Conservation (phyloP, 1,284 basidiomycete genomes). For the Marasmius tenuissimus region DNA sequence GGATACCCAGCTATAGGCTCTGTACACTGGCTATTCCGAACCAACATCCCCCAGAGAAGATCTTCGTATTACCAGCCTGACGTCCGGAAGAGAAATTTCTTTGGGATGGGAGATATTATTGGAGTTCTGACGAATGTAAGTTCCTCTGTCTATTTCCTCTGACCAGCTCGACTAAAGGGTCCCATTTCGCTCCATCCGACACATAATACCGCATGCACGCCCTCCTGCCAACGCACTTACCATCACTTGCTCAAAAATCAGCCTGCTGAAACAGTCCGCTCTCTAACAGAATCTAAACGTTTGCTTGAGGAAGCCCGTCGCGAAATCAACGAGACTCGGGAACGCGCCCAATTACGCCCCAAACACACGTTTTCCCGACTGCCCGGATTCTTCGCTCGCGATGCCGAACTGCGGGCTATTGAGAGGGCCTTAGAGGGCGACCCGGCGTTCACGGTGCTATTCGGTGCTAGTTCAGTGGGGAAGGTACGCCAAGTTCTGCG, state of each 20-base stretch:
- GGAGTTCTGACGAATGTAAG: conserved; percentile 74
- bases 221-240: no score
- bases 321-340: conserved; percentile 67
- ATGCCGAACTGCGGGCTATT: conserved; percentile 62
- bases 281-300: conserved; percentile 72
- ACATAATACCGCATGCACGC: no score
- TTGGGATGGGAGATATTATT: conserved; percentile 77
- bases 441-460: conserved; percentile 77
- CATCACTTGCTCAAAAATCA: conserved; percentile 25
- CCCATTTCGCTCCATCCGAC: no score
- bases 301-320: conserved; percentile 73
- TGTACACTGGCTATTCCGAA: conserved; percentile 71
- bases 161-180: conserved; percentile 2
- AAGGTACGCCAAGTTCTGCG: conserved; percentile 47
- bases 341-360: conserved; percentile 64
- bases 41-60: conserved; percentile 65
- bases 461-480: conserved; percentile 78
- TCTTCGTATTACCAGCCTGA: conserved; percentile 57
- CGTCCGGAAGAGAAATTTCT: conserved; percentile 67
- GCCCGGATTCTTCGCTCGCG: conserved; percentile 71
- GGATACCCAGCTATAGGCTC: conserved; percentile 13
- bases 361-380: conserved; percentile 78
- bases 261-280: conserved; percentile 77
- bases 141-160: conserved; percentile 14
- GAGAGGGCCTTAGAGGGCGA: conserved; percentile 66